Conservation (phyloP, 495 filamentous ascomycete species). For the Aspergillus avenaceus region DNA sequence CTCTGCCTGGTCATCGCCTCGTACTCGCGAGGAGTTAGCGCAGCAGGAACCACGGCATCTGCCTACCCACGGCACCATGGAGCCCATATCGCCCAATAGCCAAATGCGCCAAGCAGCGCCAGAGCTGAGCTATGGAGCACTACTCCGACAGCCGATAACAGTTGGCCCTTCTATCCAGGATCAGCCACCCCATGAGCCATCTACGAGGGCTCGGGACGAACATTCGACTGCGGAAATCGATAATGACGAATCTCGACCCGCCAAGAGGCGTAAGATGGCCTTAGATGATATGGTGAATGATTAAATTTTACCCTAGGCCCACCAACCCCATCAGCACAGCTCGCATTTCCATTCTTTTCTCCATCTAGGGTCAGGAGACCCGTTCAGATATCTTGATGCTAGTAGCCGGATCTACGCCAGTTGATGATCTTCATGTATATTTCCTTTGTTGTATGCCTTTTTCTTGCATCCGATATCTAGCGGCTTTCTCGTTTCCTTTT, state of each 20-base stretch:
- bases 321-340: not conserved
- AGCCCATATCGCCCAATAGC: slow-evolving; percentile 29
- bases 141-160: slow-evolving; percentile 22
- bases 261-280: slow-evolving; percentile 68
- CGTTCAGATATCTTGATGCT: slow-evolving; percentile 7
- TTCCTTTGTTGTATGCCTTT: slow-evolving; percentile 12
- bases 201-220: slow-evolving; percentile 12
- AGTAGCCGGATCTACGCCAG: slow-evolving; percentile 37
- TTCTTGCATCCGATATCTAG: slow-evolving; percentile 7
- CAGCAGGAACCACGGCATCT: slow-evolving; percentile 10
- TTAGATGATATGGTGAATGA: slow-evolving; percentile 47
- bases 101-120: slow-evolving; percentile 16
- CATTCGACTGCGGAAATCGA: slow-evolving; percentile 20
- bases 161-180: slow-evolving; percentile 18
- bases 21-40: slow-evolving; percentile 22
- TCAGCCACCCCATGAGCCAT: slow-evolving; percentile 14
- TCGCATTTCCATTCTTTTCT: slow-evolving; percentile 9
- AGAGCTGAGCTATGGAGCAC: slow-evolving; percentile 17
- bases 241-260: slow-evolving; percentile 47
- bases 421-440: slow-evolving; percentile 22
- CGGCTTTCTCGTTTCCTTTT: slow-evolving; percentile 5
- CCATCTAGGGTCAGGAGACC: not conserved
- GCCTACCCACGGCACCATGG: slow-evolving; percentile 18
- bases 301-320: slow-evolving; percentile 8
- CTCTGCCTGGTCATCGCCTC: slow-evolving; percentile 23